Base-by-base conservation (phyloP, 768 basidiomycete species). In the Leccinum disarticulatum region DNA sequence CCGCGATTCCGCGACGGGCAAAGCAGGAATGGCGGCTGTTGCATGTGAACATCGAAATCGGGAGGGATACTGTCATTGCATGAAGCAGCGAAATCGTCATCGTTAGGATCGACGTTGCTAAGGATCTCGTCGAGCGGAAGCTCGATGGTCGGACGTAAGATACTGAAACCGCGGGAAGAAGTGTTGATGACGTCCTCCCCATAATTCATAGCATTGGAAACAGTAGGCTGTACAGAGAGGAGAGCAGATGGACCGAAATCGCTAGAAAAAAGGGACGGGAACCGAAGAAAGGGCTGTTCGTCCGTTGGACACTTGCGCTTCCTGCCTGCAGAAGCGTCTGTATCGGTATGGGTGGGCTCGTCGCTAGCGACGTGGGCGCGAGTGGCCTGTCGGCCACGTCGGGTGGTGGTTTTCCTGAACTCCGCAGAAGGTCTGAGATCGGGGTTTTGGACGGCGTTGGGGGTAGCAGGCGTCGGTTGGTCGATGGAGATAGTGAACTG, bases 401-500 rank as follows among this genome's bases (percentile, higher is more conserved):
- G 72, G 58, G 64, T 60, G 58, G 74, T 66, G 2, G 77, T 71
- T 60, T 85, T 84, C 67, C 79, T 82, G 77, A 87, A 87, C 64
- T 88, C 87, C 1, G 80, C 74, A n/a, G 85, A 86, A 9, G 87
- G 87, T 67, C 83, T 85, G 22, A 84, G 75, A 70, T 87, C 85
- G 6, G 87, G 87, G 70, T 88, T 90, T 67, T 83, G 81, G 63
- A 82, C 81, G 22, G 76, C 66, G 60, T 79, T 80, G 25, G 15
- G 81, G 74, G 15, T 72, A 22, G 81, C 70, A 2, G 82, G 78
- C 14, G 77, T 67, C 17, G 87, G 87, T 60, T 88, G 85, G 74
- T 93, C 91, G 64, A 93, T 80, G 64, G 88, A 87, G 73, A 93
- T 93, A 1, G 91, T 93, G 76, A 92, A 93, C 66, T 94, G 91